phyloP scores from a whole-genome alignment of 192 early-diverging fungal species.

The Umbelopsis sp. region DNA sequence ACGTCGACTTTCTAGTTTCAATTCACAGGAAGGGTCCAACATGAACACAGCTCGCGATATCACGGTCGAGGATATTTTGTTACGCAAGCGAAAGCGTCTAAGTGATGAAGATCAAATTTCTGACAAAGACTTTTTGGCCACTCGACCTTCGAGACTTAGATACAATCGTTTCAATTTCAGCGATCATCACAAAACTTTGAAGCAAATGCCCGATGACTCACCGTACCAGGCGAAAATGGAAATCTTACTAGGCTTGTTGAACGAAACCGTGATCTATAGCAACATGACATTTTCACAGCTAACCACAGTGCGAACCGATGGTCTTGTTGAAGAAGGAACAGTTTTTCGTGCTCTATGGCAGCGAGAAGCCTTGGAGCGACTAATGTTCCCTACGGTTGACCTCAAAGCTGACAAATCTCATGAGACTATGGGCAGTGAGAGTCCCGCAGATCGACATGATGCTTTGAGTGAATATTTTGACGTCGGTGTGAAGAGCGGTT shows the following conservation, averaged over 20 bases:
- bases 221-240: slow-evolving; percentile 3
- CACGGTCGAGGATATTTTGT: neutral
- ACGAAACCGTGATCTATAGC: slow-evolving; percentile 36
- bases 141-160: neutral
- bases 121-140: neutral
- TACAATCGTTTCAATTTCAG: neutral
- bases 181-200: too few species aligned
- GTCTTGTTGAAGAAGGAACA: slow-evolving; percentile 36
- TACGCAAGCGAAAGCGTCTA: neutral
- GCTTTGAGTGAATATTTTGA: slow-evolving; percentile 43
- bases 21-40: neutral
- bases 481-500: slow-evolving; percentile 20
- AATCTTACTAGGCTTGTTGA: slow-evolving; percentile 4
- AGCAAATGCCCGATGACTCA: neutral
- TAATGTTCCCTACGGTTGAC: slow-evolving; percentile 27
- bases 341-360: slow-evolving; percentile 43
- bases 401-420: slow-evolving; percentile 17
- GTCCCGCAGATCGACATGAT: slow-evolving; percentile 14
- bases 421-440: neutral
- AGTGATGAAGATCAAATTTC: neutral
- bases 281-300: slow-evolving; percentile 44
- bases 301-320: slow-evolving; percentile 32
- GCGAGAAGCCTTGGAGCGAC: slow-evolving; percentile 36
- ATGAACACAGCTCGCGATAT: neutral
- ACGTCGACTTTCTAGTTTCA: neutral